Percentiles rank a stretch among this genome's conserved stretches.
Conservation (phyloP, 805 yeast species). For the Metahyphopichia silvanorum region DNA sequence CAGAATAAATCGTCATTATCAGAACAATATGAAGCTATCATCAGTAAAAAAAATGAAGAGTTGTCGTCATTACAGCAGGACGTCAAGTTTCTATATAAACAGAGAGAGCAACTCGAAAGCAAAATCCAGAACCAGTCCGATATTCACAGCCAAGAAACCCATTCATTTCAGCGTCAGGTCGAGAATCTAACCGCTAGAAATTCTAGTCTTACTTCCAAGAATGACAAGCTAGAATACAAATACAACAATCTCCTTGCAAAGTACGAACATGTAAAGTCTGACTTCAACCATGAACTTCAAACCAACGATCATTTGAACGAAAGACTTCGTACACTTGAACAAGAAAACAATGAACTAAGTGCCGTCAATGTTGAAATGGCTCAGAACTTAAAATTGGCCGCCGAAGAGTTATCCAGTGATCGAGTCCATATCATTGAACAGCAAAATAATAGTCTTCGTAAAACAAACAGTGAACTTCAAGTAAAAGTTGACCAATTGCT, state of each 20-base stretch:
- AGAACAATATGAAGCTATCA: conserved; percentile 22
- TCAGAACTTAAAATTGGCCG: conserved; percentile 14
- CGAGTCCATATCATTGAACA: conserved; percentile 15
- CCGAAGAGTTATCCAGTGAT: conserved; percentile 7
- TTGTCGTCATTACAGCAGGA: conserved; percentile 29
- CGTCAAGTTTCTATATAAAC: conserved; percentile 33
- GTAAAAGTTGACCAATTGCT: conserved; percentile 49
- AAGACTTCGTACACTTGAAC: conserved; percentile 27
- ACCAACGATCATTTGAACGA: conserved; percentile 37
- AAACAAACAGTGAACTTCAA: conserved; percentile 51
- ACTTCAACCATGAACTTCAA: conserved; percentile 30
- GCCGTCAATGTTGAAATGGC: conserved; percentile 28
- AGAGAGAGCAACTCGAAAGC: conserved; percentile 28
- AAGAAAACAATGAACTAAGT: conserved; percentile 12
- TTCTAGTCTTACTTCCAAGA: conserved; percentile 9
- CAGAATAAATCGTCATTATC: conserved; percentile 22
- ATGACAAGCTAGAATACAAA: conserved; percentile 12
- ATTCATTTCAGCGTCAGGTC: conserved; percentile 16
- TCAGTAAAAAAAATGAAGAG: conserved; percentile 30
- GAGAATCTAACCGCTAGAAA: conserved; percentile 16
- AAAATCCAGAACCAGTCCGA: conserved; percentile 29
- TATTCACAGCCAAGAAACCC: conserved; percentile 15
- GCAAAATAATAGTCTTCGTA: conserved; percentile 38
- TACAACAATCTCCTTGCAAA: conserved; percentile 19
- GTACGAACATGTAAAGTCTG: conserved; percentile 33